These are phyloP conservation scores for Zoysia matrella DNA, from an alignment of 202 grass and related monocot species.

Conservation along the genomic window DNA sequence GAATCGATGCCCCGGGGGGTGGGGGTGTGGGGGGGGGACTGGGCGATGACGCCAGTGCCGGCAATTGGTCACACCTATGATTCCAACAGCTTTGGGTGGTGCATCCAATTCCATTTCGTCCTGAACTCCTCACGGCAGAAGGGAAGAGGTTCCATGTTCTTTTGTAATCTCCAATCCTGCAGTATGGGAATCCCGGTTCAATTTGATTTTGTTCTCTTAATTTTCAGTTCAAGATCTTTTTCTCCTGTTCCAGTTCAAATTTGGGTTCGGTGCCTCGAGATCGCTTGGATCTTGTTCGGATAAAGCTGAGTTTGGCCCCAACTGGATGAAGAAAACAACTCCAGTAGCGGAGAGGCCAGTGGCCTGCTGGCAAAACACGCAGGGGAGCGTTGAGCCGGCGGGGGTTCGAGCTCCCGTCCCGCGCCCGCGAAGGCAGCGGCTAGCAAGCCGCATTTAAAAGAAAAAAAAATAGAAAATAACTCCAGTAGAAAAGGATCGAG, in stretches of 20 bases:
- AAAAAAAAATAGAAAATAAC: not conserved
- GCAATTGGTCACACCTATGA: constrained; percentile 43
- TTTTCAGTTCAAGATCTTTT: not conserved
- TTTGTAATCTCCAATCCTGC: not conserved
- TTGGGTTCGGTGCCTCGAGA: not conserved
- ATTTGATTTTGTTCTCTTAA: not conserved
- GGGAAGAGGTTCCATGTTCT: constrained; percentile 10
- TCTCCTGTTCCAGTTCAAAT: not conserved
- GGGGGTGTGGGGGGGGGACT: not conserved
- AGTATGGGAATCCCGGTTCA: not conserved
- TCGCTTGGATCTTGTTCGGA: not conserved
- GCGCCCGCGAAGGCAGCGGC: too few relatives aligned
- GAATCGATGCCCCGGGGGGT: not conserved
- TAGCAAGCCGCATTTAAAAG: too few relatives aligned
- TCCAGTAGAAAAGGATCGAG: not conserved
- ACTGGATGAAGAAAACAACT: not conserved
- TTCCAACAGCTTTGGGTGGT: constrained; percentile 8
- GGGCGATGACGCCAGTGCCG: constrained; percentile 19
- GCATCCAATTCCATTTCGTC: not conserved
- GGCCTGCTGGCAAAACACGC: too few relatives aligned
- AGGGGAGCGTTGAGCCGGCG: too few relatives aligned
- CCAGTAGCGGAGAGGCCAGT: too few relatives aligned
- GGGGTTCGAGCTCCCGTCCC: too few relatives aligned
- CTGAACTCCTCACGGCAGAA: not conserved
- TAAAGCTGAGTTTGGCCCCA: not conserved